phyloP scores from a whole-genome alignment of 2,329 filamentous ascomycete species.

The Pseudogymnoascus destructans region DNA sequence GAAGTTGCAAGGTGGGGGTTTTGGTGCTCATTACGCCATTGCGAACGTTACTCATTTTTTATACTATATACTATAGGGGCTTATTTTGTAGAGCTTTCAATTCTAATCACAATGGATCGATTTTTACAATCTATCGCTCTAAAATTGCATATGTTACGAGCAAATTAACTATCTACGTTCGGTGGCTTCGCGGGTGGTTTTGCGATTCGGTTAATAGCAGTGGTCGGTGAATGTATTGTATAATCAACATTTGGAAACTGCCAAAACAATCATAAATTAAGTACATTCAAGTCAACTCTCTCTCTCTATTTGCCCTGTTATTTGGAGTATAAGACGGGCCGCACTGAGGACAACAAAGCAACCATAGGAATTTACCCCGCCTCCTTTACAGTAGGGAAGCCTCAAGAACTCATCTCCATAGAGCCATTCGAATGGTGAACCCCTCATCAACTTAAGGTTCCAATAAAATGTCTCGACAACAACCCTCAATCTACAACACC shows the following conservation, averaged over 20 bases:
- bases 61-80: too few species aligned
- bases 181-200: too few species aligned
- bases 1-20: too few species aligned
- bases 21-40: too few species aligned
- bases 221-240: too few species aligned
- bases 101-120: too few species aligned
- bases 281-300: background rate
- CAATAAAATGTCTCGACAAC: background rate
- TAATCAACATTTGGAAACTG: background rate
- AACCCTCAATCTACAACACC: slow-evolving; percentile 12
- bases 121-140: too few species aligned
- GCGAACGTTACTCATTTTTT: too few species aligned
- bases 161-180: too few species aligned
- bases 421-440: background rate
- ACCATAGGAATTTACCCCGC: background rate
- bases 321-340: background rate
- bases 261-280: background rate
- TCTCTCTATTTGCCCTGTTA: background rate
- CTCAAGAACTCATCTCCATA: background rate
- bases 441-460: background rate
- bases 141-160: too few species aligned
- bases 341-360: background rate
- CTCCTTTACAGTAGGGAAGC: background rate
- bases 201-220: too few species aligned
- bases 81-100: too few species aligned